phyloP scores from a whole-genome alignment of 306 rosid species.

The Alnus glutinosa region DNA sequence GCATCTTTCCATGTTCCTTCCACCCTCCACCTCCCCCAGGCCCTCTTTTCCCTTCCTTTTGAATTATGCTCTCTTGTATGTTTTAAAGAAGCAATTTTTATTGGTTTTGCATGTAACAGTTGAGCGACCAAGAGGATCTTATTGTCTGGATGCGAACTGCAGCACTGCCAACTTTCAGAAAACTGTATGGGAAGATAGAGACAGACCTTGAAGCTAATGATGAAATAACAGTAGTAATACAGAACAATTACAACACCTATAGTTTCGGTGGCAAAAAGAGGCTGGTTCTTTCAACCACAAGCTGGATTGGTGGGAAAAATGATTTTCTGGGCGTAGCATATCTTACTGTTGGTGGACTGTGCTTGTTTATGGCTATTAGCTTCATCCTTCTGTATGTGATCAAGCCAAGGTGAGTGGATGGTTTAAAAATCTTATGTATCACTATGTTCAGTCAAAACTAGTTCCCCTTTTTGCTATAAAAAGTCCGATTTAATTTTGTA shows the following conservation, averaged over 20 bases:
- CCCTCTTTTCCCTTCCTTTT: not conserved
- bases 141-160: slow-evolving; percentile 97
- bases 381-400: slow-evolving; percentile 68
- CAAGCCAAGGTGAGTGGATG: slow-evolving; percentile 68
- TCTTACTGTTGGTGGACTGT: slow-evolving; percentile 59
- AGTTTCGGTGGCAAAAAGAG: slow-evolving; percentile 73
- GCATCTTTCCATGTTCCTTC: not conserved
- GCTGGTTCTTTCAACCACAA: slow-evolving; percentile 78
- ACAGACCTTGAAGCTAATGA: slow-evolving; percentile 67
- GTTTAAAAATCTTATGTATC: not conserved
- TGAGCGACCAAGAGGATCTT: slow-evolving; percentile 86
- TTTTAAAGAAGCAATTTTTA: slow-evolving; percentile 16
- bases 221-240: slow-evolving; percentile 46
- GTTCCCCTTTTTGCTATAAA: not conserved
- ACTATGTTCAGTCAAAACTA: slow-evolving; percentile 5
- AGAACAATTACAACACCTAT: slow-evolving; percentile 86
- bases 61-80: not conserved
- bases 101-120: slow-evolving; percentile 48
- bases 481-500: not conserved
- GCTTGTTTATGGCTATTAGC: slow-evolving; percentile 56
- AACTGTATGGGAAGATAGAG: slow-evolving; percentile 79
- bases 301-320: slow-evolving; percentile 92
- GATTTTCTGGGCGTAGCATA: slow-evolving; percentile 69
- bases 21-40: not conserved
- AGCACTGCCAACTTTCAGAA: slow-evolving; percentile 80